Conservation (phyloP, 1,284 basidiomycete species). For the Entoloma clypeatum region DNA sequence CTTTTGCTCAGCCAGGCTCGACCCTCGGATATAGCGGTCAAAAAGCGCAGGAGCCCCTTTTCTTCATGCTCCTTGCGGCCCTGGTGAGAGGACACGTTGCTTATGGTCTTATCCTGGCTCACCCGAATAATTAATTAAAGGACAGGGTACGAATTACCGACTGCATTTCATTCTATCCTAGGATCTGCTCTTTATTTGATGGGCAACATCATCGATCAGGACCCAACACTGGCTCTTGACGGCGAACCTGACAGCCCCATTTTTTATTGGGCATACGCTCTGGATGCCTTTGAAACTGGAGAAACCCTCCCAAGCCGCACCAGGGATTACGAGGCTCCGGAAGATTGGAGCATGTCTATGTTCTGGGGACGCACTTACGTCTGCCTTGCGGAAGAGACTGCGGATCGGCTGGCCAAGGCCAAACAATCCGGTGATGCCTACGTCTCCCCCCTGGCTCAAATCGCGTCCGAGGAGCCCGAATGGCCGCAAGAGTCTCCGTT, state of each 20-base stretch:
- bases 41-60: too few species aligned
- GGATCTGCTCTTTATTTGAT: conserved; percentile 60
- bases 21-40: too few species aligned
- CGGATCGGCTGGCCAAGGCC: conserved; percentile 26
- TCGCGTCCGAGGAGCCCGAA: conserved; percentile 37
- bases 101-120: not conserved
- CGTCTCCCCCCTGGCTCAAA: conserved; percentile 14
- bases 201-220: conserved; percentile 52
- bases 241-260: conserved; percentile 50
- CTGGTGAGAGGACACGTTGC: too few species aligned
- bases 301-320: conserved; percentile 52
- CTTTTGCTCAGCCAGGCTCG: not conserved
- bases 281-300: conserved; percentile 65
- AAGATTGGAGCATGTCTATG: conserved; percentile 67
- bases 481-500: conserved; percentile 56
- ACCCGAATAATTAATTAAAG: conserved; percentile 14
- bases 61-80: too few species aligned
- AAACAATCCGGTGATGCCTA: conserved; percentile 16
- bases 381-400: conserved; percentile 49
- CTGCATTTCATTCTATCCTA: conserved; percentile 60
- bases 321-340: conserved; percentile 31
- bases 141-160: conserved; percentile 47
- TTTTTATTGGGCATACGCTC: conserved; percentile 59
- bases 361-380: conserved; percentile 62
- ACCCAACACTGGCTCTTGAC: conserved; percentile 43